Evolutionary conservation across 2,329 filamentous ascomycete genomes (phyloP), one percentile per base, ranked within the genome.

Genomic region (Epichloe typhina): DNA sequence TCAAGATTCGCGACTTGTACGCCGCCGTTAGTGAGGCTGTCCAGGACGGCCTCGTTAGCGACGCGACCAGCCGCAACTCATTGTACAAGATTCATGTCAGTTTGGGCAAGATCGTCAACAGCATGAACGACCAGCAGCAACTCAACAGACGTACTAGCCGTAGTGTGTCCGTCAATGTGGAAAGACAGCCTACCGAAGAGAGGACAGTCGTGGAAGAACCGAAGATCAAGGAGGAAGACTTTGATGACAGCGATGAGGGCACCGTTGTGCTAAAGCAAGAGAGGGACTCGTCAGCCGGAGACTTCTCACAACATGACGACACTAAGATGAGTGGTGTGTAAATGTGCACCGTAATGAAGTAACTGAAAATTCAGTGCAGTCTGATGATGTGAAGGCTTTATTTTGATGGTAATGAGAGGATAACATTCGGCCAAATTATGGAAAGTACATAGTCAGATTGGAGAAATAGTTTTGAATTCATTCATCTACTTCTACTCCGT

Each of bases 41-140:
- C 3, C 81, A 87, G 39, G 74, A 74, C 43, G 77, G 76, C 46
- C 66, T 82, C 43, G 68, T 79, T 51, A 73, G 72, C 19, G 84
- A 81, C 64, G 78, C 76, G 13, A 78, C 75, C 21, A 77, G 75
- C 56, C 73, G 78, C 47, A 85, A 85, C 55, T 75, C 81, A 0
- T 68, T 85, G 13, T 83, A 80, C 69, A 85, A 85, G 64, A 76
- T 85, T 49, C 82, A 86, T 58, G 76, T 84, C 56, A 75, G 72
- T 53, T 66, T 86, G 1, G 80, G 80, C 57, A 84, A 84, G 67
- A 83, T 84, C 50, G 79, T 84, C 55, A 83, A 83, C 59, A 64
- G 64, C 35, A 71, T 83, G 3, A 74, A 75, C 51, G 75, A 74
- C 59, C 62, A 62, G 55, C 63, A 67, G 50, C 63, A 62, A 2